Percentiles rank a stretch among this genome's conserved stretches.
Conservation (phyloP, 495 filamentous ascomycete species). For the Haplographium delicatum region DNA sequence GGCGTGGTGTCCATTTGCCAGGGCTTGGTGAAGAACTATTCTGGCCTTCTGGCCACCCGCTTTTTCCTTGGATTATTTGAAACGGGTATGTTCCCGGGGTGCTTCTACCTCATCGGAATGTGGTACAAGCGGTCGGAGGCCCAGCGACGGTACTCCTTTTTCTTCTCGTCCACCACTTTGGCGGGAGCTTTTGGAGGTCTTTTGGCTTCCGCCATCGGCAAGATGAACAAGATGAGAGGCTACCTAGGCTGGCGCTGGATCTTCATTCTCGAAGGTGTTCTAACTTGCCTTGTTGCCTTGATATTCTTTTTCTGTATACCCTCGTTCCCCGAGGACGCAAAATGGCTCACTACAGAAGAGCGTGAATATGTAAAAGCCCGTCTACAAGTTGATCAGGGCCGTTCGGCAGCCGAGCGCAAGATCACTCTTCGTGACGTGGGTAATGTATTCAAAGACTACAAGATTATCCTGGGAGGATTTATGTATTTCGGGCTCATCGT, state of each 20-base stretch:
- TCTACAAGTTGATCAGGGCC: conserved; percentile 72
- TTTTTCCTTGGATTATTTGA: conserved; percentile 90
- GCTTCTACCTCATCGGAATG: conserved; percentile 62
- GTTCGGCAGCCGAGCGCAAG: conserved; percentile 58
- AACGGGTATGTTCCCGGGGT: conserved; percentile 87
- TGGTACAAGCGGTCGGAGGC: conserved; percentile 76
- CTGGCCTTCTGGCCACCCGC: conserved; percentile 71
- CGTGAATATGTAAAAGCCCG: conserved; percentile 66
- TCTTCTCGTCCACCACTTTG: conserved; percentile 77
- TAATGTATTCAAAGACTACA: conserved; percentile 69
- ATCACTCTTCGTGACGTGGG: conserved; percentile 61
- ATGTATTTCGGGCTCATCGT: conserved; percentile 92
- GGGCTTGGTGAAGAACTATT: conserved; percentile 73
- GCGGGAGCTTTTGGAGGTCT: conserved; percentile 86
- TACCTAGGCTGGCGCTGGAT: conserved; percentile 88
- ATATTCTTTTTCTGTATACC: conserved; percentile 77
- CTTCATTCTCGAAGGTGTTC: conserved; percentile 64
- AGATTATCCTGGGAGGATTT: conserved; percentile 64
- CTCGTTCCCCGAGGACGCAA: conserved; percentile 63
- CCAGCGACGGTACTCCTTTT: conserved; percentile 84
- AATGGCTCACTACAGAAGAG: conserved; percentile 72
- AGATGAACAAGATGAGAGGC: conserved; percentile 64
- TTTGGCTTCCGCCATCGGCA: conserved; percentile 76
- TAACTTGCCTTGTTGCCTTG: conserved; percentile 69
- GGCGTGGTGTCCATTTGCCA: conserved; percentile 73